Evolutionary conservation across 2,329 filamentous ascomycete species (phyloP).

Genomic region (Endoconidiophora laricicola): DNA sequence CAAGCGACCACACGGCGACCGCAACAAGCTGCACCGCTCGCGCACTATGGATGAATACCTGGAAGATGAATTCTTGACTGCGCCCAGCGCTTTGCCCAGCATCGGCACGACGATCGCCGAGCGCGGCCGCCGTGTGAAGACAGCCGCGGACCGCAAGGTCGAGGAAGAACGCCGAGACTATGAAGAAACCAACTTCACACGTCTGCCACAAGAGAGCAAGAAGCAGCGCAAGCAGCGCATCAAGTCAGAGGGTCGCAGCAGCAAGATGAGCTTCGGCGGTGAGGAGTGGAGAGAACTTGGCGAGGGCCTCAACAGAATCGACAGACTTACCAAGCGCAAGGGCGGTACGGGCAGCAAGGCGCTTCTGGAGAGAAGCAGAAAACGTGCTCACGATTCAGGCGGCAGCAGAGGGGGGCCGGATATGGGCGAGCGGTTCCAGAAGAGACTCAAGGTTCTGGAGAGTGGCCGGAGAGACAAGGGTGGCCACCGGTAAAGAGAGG

Average conservation of each 20-base stretch:
- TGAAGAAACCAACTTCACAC: constrained; percentile 83
- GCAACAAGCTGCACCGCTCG: constrained; percentile 52
- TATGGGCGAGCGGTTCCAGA: constrained; percentile 60
- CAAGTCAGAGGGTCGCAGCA: constrained; percentile 20
- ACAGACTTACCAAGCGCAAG: constrained; percentile 60
- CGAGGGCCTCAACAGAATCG: constrained; percentile 73
- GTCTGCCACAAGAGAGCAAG: constrained; percentile 73
- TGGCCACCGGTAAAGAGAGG: constrained; percentile 13
- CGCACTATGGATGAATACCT: constrained; percentile 87
- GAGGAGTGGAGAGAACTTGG: constrained; percentile 85
- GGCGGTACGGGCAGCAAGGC: constrained; percentile 39
- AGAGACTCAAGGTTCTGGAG: constrained; percentile 44
- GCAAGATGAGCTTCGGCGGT: constrained; percentile 60
- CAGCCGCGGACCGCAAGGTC: constrained; percentile 53
- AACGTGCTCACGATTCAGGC: constrained; percentile 52
- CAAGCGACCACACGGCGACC: constrained; percentile 33
- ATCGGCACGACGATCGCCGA: constrained; percentile 79
- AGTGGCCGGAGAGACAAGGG: constrained; percentile 27
- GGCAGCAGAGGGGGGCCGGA: constrained; percentile 37
- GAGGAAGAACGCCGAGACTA: constrained; percentile 71
- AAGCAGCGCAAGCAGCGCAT: constrained; percentile 59
- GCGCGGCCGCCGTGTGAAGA: constrained; percentile 65
- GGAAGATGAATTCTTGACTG: constrained; percentile 62
- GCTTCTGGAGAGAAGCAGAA: constrained; percentile 69
- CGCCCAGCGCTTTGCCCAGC: constrained; percentile 70